Base-by-base conservation (phyloP, 495 filamentous ascomycete genomes). In the Penicillium waksmanii region DNA sequence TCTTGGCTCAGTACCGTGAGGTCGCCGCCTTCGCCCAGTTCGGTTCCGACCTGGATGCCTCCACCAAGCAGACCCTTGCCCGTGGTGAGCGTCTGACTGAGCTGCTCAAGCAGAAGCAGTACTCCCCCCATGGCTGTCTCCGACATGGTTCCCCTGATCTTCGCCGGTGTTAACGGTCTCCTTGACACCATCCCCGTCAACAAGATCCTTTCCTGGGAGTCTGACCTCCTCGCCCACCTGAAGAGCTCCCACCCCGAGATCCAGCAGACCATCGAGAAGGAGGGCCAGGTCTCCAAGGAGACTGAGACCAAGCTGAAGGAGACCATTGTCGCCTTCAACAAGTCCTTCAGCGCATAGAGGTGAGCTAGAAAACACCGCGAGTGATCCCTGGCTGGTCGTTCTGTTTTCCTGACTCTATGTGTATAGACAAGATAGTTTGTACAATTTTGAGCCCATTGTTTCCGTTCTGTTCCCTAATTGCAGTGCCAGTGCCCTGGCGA, bases 1-100 rank as follows among this genome's bases (percentile, higher is more conserved):
- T 98, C 92, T 92, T 98, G 88, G 95, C 95, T 73, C 95, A 98
- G 85, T 98, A 98, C 85, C 95, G 95, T 94, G 95, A 98, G 82
- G 95, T 98, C 62, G 95, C 95, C 75, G 95, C 95, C 69, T 98
- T 98, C 82, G 95, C 95, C 70, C 95, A 98, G 81, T 98, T 98
- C 87, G 95, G 95, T 87, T 98, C 95, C 74, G 95, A 98, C 87
- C 85, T 98, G 60, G 95, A 98, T 84, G 95, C 95, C 68, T 87
- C 95, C 63, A 98, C 95, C 76, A 98, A 98, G 87, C 96, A 98
- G 84, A 98, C 95, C 58, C 87, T 98, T 59, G 89, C 81, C 85
- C 96, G 95, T 89, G 95, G 95, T 90, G 93, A 98, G 85, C 93
- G 95, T 81, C 89, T 98, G 75, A 97, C 93, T 65, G 93, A 97